phyloP scores from a whole-genome alignment of 2,329 filamentous ascomycete species.

The Exophiala sp. region DNA sequence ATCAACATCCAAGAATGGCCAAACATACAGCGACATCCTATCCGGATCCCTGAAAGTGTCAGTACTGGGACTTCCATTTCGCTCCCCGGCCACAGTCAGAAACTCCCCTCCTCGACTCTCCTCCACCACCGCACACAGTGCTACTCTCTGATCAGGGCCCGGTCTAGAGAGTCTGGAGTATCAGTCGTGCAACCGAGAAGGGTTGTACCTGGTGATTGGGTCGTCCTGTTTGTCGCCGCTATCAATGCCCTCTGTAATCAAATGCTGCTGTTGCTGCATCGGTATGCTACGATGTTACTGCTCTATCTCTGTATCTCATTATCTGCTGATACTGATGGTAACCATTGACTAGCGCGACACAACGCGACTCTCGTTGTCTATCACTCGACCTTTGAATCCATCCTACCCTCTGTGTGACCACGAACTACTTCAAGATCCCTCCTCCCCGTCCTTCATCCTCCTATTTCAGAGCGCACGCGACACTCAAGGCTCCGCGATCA shows the following conservation, averaged over 20 bases:
- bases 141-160: conserved; percentile 1
- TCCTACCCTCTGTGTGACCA: neutral
- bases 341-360: conserved; percentile 16
- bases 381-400: neutral
- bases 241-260: conserved; percentile 2
- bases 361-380: conserved; percentile 8
- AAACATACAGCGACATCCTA: conserved; percentile 1
- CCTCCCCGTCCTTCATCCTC: conserved; percentile 4
- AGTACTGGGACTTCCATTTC: neutral
- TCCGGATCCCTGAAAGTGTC: neutral
- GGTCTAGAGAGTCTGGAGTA: neutral
- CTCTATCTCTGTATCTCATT: conserved; percentile 23
- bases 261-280: conserved; percentile 17
- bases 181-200: neutral
- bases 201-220: neutral
- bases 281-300: conserved; percentile 21
- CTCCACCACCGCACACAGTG: neutral
- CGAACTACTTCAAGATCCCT: conserved; percentile 7
- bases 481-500: conserved; percentile 4
- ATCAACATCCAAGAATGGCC: neutral
- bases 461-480: conserved; percentile 14
- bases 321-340: conserved; percentile 22
- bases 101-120: neutral
- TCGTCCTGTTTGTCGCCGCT: neutral
- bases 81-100: neutral